phyloP scores from a whole-genome alignment of 1,284 basidiomycete species.

The Cryptococcus wingfieldii region DNA sequence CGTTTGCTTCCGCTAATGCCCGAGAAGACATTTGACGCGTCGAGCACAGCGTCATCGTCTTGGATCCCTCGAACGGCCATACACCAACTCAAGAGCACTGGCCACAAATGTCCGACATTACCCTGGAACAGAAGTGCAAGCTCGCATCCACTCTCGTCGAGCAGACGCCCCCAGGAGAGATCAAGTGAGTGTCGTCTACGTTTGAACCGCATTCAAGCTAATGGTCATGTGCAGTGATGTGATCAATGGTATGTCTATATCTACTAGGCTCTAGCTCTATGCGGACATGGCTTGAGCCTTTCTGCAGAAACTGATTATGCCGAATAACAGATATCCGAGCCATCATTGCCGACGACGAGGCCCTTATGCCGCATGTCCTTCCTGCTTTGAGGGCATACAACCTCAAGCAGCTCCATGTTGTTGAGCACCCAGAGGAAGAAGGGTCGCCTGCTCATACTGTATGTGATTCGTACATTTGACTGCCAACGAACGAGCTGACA shows the following conservation, averaged over 20 bases:
- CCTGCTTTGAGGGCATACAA: conserved; percentile 79
- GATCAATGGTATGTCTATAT: conserved; percentile 61
- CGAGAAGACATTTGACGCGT: too few relatives aligned
- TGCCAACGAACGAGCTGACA: neutral
- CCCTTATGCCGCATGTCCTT: conserved; percentile 68
- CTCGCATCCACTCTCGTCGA: conserved; percentile 70
- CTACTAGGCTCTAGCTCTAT: neutral
- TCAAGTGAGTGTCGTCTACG: conserved; percentile 55
- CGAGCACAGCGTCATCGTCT: too few relatives aligned
- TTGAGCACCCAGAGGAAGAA: conserved; percentile 54
- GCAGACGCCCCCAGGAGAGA: conserved; percentile 89
- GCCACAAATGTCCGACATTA: conserved; percentile 30
- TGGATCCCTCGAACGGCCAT: too few relatives aligned
- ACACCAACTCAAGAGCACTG: too few relatives aligned
- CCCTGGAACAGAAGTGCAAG: conserved; percentile 37
- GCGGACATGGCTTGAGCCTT: too few relatives aligned
- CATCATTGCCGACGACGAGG: conserved; percentile 78
- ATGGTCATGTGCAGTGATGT: conserved; percentile 58
- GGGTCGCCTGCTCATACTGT: conserved; percentile 26
- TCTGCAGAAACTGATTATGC: too few relatives aligned
- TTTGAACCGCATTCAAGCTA: conserved; percentile 5
- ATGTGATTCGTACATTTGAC: conserved; percentile 2
- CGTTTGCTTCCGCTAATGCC: too few relatives aligned
- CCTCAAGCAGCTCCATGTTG: conserved; percentile 73
- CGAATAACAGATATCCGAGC: conserved; percentile 67